These are phyloP conservation scores for Catharanthus roseus DNA, from an alignment of 257 asterid species.

Conservation along the genomic window DNA sequence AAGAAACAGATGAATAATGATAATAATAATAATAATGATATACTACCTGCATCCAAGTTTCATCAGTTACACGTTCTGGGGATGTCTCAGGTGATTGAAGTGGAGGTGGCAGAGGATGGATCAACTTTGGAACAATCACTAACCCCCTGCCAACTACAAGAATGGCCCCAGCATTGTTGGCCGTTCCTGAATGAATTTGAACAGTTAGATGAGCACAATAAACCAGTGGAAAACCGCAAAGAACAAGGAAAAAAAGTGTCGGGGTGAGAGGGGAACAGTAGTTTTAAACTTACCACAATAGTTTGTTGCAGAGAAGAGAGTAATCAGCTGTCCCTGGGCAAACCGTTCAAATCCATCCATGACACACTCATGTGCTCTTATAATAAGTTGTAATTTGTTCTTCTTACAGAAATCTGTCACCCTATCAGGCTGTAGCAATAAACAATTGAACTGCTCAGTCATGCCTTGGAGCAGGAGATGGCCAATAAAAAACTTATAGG, in stretches of 20 bases:
- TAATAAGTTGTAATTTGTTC: conserved; percentile 84
- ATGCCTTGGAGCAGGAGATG: neutral
- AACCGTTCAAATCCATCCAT: conserved; percentile 99
- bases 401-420: conserved; percentile 93
- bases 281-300: conserved; percentile 68
- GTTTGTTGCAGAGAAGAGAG: conserved; percentile 98
- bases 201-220: conserved; percentile 18
- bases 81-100: conserved; percentile 91
- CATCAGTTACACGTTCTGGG: conserved; percentile 74
- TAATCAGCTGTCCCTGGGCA: conserved; percentile 97
- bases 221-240: neutral
- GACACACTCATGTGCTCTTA: conserved; percentile 98
- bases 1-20: neutral
- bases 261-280: neutral
- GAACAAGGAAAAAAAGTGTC: neutral
- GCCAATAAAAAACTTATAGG: neutral
- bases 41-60: conserved; percentile 98
- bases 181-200: conserved; percentile 61
- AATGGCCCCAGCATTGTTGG: conserved; percentile 97
- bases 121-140: conserved; percentile 85
- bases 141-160: conserved; percentile 93
- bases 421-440: conserved; percentile 86
- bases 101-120: conserved; percentile 98
- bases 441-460: conserved; percentile 1
- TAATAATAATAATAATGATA: neutral